Base-by-base conservation (phyloP, 2,329 filamentous ascomycete species). In the Daldinia eschscholtzii region DNA sequence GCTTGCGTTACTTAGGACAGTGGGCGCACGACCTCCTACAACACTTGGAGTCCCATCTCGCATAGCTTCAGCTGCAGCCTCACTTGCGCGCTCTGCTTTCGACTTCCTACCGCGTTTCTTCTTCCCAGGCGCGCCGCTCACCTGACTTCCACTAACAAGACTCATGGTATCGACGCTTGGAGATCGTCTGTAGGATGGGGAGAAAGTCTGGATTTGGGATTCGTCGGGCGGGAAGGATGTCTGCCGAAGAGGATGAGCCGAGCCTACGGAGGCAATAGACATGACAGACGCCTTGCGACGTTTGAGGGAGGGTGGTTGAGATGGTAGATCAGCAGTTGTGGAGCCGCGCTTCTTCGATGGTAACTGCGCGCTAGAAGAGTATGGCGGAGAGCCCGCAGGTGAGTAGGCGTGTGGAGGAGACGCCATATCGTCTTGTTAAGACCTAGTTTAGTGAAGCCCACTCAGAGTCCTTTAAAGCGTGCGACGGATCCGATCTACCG, bases 201-300 rank as follows among this genome's bases (percentile, higher is more conserved):
- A 88, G 23, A 83, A 80, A 37, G 80, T 80, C 61, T 70, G 72
- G 23, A 62, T 37, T 5, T 72, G 65, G 0, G 74, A 68, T 65
- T 88, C 83, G 65, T 89, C 90, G 28, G 92, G 92, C 0, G 92
- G 91, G 76, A 94, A 96, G 0, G 92, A 93, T 4, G 93, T 94
- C 76, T 94, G 92, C 42, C 93, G 91, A 1, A 96, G 87, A 1
- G 91, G 91, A 71, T 93, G 91, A 0, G 87, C 83, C 1, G 87
- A 87, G 15, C 76, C 73, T 13, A 77, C 76, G 6, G 87, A 88
- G 7, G 85, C 80, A 28, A 85, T 82, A 3, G 89, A 89, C 71
- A 89, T 83, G 69, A 80, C 86, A 12, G 91, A 93, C 5, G 89
- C 85, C 77, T 94, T 94, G 76, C 92, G 90, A 53, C 91, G 89